These are phyloP conservation scores for Suillus lakei DNA, from an alignment of 768 basidiomycete genomes.

Conservation along the genomic window DNA sequence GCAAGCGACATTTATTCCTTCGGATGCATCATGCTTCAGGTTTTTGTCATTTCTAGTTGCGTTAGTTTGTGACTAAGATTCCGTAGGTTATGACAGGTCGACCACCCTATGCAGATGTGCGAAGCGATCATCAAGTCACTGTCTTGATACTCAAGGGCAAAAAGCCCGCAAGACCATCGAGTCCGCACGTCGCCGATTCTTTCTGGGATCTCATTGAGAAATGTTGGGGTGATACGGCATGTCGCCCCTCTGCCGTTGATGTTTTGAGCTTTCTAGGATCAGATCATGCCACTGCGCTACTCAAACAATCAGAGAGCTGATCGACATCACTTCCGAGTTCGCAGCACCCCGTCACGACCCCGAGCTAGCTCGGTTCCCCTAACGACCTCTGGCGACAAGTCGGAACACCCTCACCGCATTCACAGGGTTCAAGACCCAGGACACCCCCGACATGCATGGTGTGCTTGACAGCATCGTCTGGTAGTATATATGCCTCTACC, in stretches of 20 bases:
- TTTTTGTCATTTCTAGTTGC: neutral
- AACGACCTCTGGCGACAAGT: too few species aligned
- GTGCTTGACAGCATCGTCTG: too few species aligned
- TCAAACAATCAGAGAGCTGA: too few species aligned
- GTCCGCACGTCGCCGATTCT: slow-evolving; percentile 23
- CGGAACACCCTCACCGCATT: too few species aligned
- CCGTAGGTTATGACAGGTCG: slow-evolving; percentile 27
- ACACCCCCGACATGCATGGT: too few species aligned
- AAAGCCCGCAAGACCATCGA: slow-evolving; percentile 15
- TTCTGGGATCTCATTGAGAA: slow-evolving; percentile 27
- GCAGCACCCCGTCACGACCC: too few species aligned
- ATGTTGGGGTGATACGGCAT: slow-evolving; percentile 24
- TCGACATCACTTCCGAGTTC: too few species aligned
- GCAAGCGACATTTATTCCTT: slow-evolving; percentile 33
- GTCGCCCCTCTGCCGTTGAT: slow-evolving; percentile 21
- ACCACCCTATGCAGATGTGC: slow-evolving; percentile 26
- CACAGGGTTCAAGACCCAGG: too few species aligned
- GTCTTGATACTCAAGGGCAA: slow-evolving; percentile 20
- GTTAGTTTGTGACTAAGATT: neutral
- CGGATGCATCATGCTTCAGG: slow-evolving; percentile 34
- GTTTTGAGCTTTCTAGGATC: slow-evolving; percentile 19
- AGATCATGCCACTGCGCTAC: neutral
- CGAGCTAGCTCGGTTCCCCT: too few species aligned
- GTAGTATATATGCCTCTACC: too few species aligned
- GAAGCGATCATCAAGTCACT: slow-evolving; percentile 27